Percentiles rank a stretch among this genome's conserved stretches.
phyloP scores from a whole-genome alignment of 2,329 filamentous ascomycete genomes.

The Esteya vermicola region DNA sequence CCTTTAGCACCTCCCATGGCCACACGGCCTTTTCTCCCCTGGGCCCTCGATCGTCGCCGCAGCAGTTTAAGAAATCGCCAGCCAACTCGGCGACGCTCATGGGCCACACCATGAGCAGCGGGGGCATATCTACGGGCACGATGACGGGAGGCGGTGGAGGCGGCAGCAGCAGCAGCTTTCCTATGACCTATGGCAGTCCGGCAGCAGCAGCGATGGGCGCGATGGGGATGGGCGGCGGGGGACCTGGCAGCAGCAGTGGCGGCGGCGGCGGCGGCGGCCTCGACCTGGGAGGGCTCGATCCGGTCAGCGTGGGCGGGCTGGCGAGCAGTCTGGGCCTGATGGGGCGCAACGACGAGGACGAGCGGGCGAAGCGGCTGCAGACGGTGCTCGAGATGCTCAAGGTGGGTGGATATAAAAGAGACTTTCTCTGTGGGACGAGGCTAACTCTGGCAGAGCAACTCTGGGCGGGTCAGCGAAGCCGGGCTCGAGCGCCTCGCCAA shows the following conservation, averaged over 20 bases:
- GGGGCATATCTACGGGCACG: slow-evolving; percentile 1
- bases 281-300: slow-evolving; percentile 35
- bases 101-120: slow-evolving; percentile 23
- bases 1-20: slow-evolving; percentile 42
- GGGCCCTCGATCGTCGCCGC: slow-evolving; percentile 44
- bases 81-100: slow-evolving; percentile 35
- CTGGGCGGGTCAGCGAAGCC: slow-evolving; percentile 57
- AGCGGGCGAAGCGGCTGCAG: slow-evolving; percentile 39
- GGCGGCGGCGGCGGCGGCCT: slow-evolving; percentile 32
- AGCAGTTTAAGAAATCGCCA: slow-evolving; percentile 50
- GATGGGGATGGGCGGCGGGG: no score
- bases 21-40: slow-evolving; percentile 46
- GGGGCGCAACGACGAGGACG: slow-evolving; percentile 28
- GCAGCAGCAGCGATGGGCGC: slow-evolving; percentile 47
- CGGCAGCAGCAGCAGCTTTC: slow-evolving; percentile 14
- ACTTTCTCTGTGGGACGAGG: no score
- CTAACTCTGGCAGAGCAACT: no score
- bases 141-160: slow-evolving; percentile 1
- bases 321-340: slow-evolving; percentile 24
- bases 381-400: slow-evolving; percentile 33
- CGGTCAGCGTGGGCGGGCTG: slow-evolving; percentile 33
- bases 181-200: slow-evolving; percentile 50
- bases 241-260: no score
- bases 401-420: no score
- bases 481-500: slow-evolving; percentile 59